A percentile compares a stretch with the other conserved stretches of the same genome.
Evolutionary conservation across 2,329 filamentous ascomycete genomes (phyloP).

Genomic region (Plectosphaerella sp.): DNA sequence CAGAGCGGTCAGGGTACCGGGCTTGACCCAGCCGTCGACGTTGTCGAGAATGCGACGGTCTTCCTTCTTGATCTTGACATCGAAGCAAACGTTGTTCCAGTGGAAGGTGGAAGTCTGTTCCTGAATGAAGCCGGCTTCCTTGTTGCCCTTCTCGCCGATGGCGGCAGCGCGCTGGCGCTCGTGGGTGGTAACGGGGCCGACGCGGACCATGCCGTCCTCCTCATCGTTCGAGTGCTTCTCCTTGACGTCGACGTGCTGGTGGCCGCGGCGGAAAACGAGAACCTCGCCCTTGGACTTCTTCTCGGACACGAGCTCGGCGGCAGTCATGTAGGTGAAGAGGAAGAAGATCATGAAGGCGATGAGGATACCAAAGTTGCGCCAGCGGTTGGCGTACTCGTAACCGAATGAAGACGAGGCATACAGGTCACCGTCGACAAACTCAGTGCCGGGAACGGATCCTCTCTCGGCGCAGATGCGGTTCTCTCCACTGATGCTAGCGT

Average conservation of each 20-base stretch:
- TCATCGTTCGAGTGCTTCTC: constrained; percentile 58
- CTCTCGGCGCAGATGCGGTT: constrained; percentile 54
- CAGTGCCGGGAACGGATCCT: constrained; percentile 51
- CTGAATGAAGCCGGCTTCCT: constrained; percentile 37
- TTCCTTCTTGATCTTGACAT: constrained; percentile 74
- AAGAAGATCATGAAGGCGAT: constrained; percentile 62
- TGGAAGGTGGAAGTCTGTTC: constrained; percentile 74
- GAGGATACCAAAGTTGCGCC: constrained; percentile 70
- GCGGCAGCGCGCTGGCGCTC: constrained; percentile 25
- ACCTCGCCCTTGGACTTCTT: constrained; percentile 74
- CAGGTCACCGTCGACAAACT: constrained; percentile 50
- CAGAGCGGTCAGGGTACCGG: constrained; percentile 80
- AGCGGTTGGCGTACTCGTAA: constrained; percentile 56
- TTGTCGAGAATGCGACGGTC: constrained; percentile 73
- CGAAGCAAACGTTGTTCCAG: constrained; percentile 78
- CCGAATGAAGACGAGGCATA: constrained; percentile 52
- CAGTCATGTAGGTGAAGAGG: constrained; percentile 56
- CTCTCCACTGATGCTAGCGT: constrained; percentile 16
- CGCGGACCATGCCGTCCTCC: constrained; percentile 40
- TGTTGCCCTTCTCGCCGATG: constrained; percentile 30
- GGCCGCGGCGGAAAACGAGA: constrained; percentile 68
- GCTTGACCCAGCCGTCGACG: constrained; percentile 91
- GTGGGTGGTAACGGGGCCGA: constrained; percentile 44
- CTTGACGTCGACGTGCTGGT: constrained; percentile 53
- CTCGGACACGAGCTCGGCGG: constrained; percentile 60